A percentile compares a stretch with the other conserved stretches of the same genome.
These are phyloP conservation scores for Pezicula rhizophila DNA, from an alignment of 2,329 filamentous ascomycete species.

Conservation along the genomic window DNA sequence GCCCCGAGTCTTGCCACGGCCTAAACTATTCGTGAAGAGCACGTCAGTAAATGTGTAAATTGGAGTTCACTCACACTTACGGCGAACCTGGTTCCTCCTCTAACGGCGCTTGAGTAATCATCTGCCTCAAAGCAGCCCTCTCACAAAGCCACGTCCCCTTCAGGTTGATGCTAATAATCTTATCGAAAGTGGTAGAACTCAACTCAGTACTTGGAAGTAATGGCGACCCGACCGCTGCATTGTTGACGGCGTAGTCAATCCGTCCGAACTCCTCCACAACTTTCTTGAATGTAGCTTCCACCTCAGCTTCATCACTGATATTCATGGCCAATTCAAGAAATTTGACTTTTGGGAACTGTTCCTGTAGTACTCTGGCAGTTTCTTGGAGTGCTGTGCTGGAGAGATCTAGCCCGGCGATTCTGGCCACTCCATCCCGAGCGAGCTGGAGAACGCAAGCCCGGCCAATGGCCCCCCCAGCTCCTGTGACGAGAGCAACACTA, in stretches of 20 bases:
- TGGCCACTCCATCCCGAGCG: slow-evolving; percentile 4
- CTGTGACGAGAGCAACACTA: slow-evolving; percentile 6
- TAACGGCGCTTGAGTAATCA: background rate
- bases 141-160: slow-evolving; percentile 27
- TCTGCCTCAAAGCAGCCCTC: slow-evolving; percentile 21
- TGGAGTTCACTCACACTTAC: background rate
- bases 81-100: background rate
- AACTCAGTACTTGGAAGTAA: slow-evolving; percentile 18
- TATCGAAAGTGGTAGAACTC: slow-evolving; percentile 8
- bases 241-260: slow-evolving; percentile 47
- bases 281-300: background rate
- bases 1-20: slow-evolving; percentile 7
- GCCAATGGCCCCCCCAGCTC: slow-evolving; percentile 4
- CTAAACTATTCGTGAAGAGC: no score
- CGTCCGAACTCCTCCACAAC: slow-evolving; percentile 40
- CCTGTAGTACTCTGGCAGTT: background rate
- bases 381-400: background rate
- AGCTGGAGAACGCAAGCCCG: slow-evolving; percentile 2
- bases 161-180: slow-evolving; percentile 27
- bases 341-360: background rate
- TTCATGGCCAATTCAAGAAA: background rate
- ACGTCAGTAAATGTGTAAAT: no score
- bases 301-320: background rate
- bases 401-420: slow-evolving; percentile 5
- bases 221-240: slow-evolving; percentile 28